Conservation (phyloP, 2,329 filamentous ascomycete genomes). For the Neonectria punicea region DNA sequence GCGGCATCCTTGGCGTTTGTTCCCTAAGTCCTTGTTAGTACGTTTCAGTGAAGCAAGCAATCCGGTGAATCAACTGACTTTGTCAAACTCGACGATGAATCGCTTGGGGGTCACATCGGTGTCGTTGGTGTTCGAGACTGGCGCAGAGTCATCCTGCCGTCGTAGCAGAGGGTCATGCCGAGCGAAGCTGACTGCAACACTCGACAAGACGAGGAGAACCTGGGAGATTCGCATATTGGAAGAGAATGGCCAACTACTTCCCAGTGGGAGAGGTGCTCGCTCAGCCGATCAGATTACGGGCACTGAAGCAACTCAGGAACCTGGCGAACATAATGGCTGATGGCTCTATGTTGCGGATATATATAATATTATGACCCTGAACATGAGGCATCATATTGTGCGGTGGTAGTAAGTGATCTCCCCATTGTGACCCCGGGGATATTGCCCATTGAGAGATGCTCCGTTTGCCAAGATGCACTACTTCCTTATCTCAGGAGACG, state of each 20-base stretch:
- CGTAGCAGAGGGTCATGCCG: neutral
- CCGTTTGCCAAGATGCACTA: constrained; percentile 4
- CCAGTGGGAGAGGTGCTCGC: neutral
- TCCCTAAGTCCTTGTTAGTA: neutral
- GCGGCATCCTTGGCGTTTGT: neutral
- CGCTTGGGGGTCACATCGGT: neutral
- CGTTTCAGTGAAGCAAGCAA: neutral
- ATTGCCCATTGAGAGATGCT: neutral
- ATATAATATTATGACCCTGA: neutral
- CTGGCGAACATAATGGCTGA: neutral
- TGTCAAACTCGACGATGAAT: constrained; percentile 1
- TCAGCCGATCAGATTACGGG: neutral
- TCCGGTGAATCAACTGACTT: neutral
- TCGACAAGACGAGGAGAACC: neutral
- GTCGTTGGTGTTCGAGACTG: neutral
- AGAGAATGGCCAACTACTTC: neutral
- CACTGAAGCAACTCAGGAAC: neutral
- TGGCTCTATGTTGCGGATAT: neutral
- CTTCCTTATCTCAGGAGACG: neutral
- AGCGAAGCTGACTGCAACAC: neutral
- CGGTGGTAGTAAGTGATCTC: neutral
- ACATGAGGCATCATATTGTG: neutral
- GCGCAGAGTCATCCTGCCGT: neutral
- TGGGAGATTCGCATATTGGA: neutral
- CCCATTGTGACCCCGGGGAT: neutral